These are phyloP conservation scores for Naumovozyma baii DNA, from an alignment of 805 yeast genomes.

Conservation along the genomic window DNA sequence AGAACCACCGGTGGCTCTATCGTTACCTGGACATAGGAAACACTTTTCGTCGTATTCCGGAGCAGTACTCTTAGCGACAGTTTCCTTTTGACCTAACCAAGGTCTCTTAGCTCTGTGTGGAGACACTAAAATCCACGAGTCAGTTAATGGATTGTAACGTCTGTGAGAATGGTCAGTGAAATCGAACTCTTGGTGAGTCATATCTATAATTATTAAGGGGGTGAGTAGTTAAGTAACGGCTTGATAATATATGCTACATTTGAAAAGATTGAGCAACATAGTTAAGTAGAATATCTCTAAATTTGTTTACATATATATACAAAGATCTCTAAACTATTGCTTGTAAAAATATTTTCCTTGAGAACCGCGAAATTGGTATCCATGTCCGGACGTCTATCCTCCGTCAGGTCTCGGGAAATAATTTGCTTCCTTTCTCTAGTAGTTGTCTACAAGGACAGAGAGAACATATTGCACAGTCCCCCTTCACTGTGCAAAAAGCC, in stretches of 20 bases:
- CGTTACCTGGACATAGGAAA: constrained; percentile 64
- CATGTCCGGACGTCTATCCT: not conserved
- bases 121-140: constrained; percentile 59
- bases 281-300: no score
- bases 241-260: no score
- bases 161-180: constrained; percentile 55
- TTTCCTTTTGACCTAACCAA: constrained; percentile 70
- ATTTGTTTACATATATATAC: no score
- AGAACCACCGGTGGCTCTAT: constrained; percentile 48
- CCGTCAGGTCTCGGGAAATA: not conserved
- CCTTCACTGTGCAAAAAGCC: no score
- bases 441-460: no score
- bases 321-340: no score
- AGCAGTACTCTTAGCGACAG: constrained; percentile 31
- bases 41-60: constrained; percentile 57
- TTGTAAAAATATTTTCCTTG: not conserved
- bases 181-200: constrained; percentile 30
- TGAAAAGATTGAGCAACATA: no score
- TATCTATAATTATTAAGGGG: no score
- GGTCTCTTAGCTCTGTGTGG: constrained; percentile 74
- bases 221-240: no score
- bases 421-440: no score
- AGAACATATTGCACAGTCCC: no score
- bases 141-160: constrained; percentile 60
- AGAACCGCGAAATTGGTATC: not conserved